A percentile compares a stretch with the other conserved stretches of the same genome.
These are phyloP conservation scores for Dictyostelium discoideum DNA, from an alignment of 78 protist species.

Conservation along the genomic window dicty_2.7 NC_007090.3:1444001-1444500, in stretches of 20 bases:
- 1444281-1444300: neutral
- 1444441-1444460: neutral
- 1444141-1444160: neutral
- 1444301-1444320: neutral
- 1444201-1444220: neutral
- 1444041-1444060: too few species aligned
- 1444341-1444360: constrained; percentile 5
- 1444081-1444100: too few species aligned
- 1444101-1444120: too few species aligned
- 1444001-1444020: too few species aligned
- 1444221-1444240: neutral
- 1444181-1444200: neutral
- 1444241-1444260: neutral
- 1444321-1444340: neutral
- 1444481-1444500: neutral
- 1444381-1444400: neutral
- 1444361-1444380: neutral
- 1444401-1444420: neutral
- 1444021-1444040: too few species aligned
- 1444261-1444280: neutral
- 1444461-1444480: neutral
- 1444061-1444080: too few species aligned
- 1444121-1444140: too few species aligned
- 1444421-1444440: constrained; percentile 3
- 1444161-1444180: neutral